These are phyloP conservation scores for Endotrypanum monterogeii DNA, from an alignment of 208 protist species.

Conservation along the genomic window DNA sequence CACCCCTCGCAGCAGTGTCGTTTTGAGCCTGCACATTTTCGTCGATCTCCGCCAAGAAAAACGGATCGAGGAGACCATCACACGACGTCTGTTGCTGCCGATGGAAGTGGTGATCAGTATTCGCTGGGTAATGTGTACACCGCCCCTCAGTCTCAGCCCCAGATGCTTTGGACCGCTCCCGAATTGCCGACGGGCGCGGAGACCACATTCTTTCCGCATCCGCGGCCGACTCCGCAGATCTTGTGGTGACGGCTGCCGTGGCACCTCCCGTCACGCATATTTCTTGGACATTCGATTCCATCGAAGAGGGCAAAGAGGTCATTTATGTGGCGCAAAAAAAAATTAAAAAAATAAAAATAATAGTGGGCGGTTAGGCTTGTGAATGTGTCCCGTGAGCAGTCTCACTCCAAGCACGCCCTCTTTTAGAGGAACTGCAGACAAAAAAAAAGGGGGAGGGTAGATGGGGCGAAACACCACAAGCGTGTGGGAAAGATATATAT, in stretches of 20 bases:
- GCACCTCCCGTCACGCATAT: background rate
- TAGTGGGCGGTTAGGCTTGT: background rate
- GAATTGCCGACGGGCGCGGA: background rate
- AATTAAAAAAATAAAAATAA: background rate
- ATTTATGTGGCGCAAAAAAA: background rate
- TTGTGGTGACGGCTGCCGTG: background rate
- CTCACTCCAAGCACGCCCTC: too few species aligned
- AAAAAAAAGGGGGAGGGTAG: too few species aligned
- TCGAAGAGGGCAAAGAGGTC: background rate
- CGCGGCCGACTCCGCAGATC: background rate
- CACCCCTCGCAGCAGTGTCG: background rate
- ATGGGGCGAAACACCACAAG: too few species aligned
- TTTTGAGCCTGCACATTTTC: background rate
- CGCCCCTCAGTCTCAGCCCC: background rate
- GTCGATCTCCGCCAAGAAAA: slow-evolving; percentile 14
- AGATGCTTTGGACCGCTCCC: background rate
- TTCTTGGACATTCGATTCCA: background rate
- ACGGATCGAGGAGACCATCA: background rate
- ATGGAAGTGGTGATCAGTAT: background rate
- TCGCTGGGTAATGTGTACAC: background rate
- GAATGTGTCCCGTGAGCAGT: background rate
- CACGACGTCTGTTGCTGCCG: background rate
- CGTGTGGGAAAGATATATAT: too few species aligned
- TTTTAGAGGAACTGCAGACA: too few species aligned
- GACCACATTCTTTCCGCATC: background rate